Evolutionary conservation across 257 asterid genomes (phyloP).

Genomic region (Solanum lycopersicoides): DNA sequence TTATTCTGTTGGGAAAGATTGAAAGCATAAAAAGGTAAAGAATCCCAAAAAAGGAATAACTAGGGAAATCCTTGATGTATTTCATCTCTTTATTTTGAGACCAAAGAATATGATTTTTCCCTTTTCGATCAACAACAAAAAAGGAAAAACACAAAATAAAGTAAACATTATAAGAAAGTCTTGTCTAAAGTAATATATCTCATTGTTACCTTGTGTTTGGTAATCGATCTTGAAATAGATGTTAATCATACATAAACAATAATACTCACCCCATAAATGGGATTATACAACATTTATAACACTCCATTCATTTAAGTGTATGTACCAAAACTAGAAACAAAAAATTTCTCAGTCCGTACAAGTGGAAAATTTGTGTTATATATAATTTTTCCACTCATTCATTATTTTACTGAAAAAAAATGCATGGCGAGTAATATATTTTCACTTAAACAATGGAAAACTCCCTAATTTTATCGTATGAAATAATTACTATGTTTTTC

Average conservation of each 20-base stretch:
- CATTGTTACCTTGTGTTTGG: not conserved
- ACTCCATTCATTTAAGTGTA: not conserved
- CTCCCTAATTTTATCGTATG: no score
- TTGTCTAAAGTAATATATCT: not conserved
- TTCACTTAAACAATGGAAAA: no score
- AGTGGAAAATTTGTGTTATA: not conserved
- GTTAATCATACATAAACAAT: not conserved
- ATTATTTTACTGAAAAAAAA: no score
- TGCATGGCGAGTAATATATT: no score
- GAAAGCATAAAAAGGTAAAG: not conserved
- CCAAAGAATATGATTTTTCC: not conserved
- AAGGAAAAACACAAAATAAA: not conserved
- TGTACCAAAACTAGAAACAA: not conserved
- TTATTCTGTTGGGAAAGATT: not conserved
- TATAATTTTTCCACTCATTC: no score
- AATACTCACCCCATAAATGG: not conserved
- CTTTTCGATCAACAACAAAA: not conserved
- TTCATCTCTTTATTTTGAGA: not conserved
- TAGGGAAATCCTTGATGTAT: not conserved
- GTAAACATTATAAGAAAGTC: not conserved
- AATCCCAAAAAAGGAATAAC: not conserved
- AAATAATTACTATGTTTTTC: no score
- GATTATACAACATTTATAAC: not conserved
- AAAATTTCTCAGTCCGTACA: no score
- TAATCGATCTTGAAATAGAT: not conserved